Evolutionary conservation across 2,329 filamentous ascomycete species (phyloP).

Genomic region (Botrytis aclada): DNA sequence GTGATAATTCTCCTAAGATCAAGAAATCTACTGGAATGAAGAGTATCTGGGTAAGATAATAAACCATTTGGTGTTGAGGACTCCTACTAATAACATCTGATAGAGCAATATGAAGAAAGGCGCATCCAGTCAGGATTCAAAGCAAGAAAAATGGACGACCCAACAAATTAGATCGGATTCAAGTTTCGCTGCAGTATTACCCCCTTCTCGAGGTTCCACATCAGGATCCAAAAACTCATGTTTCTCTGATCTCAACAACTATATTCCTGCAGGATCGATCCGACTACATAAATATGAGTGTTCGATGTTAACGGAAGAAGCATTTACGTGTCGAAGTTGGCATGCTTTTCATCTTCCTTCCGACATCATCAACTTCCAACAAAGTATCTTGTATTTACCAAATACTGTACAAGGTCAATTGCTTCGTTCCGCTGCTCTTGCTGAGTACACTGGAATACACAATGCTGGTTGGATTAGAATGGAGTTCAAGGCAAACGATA

Average conservation of each 20-base stretch:
- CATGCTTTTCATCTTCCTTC: slow-evolving; percentile 24
- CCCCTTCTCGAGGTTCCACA: neutral
- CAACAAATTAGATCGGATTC: neutral
- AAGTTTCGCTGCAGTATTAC: neutral
- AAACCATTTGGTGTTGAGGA: fast-evolving
- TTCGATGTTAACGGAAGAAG: slow-evolving; percentile 17
- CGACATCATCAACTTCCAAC: slow-evolving; percentile 20
- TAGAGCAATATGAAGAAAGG: neutral
- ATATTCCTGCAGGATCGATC: slow-evolving; percentile 33
- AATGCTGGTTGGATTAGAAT: slow-evolving; percentile 35
- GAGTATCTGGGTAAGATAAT: neutral
- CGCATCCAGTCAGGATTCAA: too few species aligned
- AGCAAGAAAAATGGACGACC: neutral
- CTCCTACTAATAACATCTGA: neutral
- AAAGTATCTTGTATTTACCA: slow-evolving; percentile 16
- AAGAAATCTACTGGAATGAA: neutral
- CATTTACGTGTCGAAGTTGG: slow-evolving; percentile 26
- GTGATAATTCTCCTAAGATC: neutral
- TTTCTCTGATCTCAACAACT: slow-evolving; percentile 30
- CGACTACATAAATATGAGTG: slow-evolving; percentile 24
- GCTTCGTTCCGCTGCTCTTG: slow-evolving; percentile 23
- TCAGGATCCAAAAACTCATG: neutral
- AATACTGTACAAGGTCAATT: slow-evolving; percentile 27
- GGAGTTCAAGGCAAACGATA: slow-evolving; percentile 31
- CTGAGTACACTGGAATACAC: slow-evolving; percentile 25